A percentile compares a stretch with the other conserved stretches of the same genome.
Evolutionary conservation across 768 basidiomycete genomes (phyloP).

Genomic region (Suillus clintonianus): DNA sequence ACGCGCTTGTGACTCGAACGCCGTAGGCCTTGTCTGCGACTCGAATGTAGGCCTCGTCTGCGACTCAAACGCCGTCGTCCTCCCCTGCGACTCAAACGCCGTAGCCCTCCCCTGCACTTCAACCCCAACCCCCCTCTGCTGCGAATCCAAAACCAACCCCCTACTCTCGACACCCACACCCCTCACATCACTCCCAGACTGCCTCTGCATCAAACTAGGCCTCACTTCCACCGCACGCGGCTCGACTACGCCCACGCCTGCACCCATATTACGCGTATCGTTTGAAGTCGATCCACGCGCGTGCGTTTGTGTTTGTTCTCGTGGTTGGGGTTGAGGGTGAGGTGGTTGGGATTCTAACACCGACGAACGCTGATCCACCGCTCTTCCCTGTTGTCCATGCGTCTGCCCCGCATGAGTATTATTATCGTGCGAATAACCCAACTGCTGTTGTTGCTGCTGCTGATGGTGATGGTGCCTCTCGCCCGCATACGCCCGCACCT

Average conservation of each 20-base stretch:
- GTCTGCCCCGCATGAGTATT: no score
- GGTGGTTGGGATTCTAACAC: conserved; percentile 10
- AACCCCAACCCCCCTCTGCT: neutral
- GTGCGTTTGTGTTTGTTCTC: conserved; percentile 12
- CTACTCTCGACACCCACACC: neutral
- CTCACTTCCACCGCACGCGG: neutral
- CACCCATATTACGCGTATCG: conserved; percentile 24
- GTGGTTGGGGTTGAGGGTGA: conserved; percentile 11
- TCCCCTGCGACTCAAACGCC: neutral
- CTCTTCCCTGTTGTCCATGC: conserved; percentile 20
- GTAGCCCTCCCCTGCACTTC: neutral
- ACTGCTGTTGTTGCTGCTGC: conserved; percentile 11
- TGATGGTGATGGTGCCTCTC: neutral
- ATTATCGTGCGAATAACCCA: conserved; percentile 4
- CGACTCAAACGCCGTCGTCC: neutral
- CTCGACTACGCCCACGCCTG: conserved; percentile 5
- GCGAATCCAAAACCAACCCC: neutral
- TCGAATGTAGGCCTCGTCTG: neutral
- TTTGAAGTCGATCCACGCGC: conserved; percentile 20
- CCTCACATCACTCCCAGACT: neutral
- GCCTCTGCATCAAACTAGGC: neutral
- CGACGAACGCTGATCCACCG: conserved; percentile 10
- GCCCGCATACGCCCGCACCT: neutral
- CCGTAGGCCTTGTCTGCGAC: neutral
- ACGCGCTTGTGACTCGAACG: neutral